Evolutionary conservation across 2,329 filamentous ascomycete genomes (phyloP).

Genomic region (Coniochaeta ligniaria): DNA sequence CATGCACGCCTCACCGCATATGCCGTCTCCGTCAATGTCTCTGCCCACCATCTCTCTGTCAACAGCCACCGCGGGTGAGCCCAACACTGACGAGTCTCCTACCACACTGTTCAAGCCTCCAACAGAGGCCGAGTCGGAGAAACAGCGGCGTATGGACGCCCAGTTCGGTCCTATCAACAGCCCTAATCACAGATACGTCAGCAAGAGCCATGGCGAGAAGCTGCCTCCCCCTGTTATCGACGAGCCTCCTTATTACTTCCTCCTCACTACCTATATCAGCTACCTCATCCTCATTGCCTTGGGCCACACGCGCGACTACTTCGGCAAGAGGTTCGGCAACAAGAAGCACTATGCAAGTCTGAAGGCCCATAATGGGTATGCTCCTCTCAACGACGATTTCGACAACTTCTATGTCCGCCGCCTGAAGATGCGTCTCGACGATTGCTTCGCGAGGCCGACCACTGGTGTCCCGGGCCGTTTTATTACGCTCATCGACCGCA

Average conservation of each 20-base stretch:
- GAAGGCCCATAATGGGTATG: constrained; percentile 79
- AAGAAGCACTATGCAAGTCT: constrained; percentile 76
- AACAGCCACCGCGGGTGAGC: constrained; percentile 70
- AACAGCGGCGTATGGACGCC: constrained; percentile 70
- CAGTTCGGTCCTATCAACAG: constrained; percentile 86
- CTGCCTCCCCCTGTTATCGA: constrained; percentile 84
- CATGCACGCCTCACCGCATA: constrained; percentile 55
- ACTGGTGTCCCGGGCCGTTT: constrained; percentile 91
- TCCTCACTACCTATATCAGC: constrained; percentile 96
- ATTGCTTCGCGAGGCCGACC: constrained; percentile 89
- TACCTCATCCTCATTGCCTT: constrained; percentile 94
- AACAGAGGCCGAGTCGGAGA: constrained; percentile 72
- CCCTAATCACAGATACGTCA: constrained; percentile 78
- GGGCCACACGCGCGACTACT: constrained; percentile 93
- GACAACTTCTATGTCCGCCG: constrained; percentile 96
- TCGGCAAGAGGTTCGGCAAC: constrained; percentile 89
- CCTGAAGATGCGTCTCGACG: constrained; percentile 89
- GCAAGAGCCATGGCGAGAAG: constrained; percentile 73
- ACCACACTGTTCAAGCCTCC: constrained; percentile 84
- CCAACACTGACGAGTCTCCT: constrained; percentile 62
- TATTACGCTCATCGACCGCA: constrained; percentile 88
- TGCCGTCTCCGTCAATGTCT: constrained; percentile 66
- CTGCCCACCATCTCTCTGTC: constrained; percentile 90
- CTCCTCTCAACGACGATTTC: constrained; percentile 93
- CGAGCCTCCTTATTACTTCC: constrained; percentile 92